Percentiles rank a stretch among this genome's conserved stretches.
Conservation (phyloP, 83 land plant genomes). For the Picea abies region DNA sequence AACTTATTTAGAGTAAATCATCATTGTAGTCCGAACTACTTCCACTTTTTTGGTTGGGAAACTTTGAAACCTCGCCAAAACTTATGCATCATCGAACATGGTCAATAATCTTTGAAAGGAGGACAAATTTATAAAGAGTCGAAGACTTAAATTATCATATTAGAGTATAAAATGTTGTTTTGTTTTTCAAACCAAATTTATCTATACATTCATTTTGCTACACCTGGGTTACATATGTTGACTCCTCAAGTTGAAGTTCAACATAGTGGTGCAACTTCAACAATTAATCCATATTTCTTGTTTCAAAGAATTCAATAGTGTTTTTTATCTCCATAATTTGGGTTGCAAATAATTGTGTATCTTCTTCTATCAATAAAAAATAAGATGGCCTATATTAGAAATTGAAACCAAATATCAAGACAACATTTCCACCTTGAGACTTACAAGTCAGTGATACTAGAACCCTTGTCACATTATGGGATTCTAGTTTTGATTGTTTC, state of each 20-base stretch:
- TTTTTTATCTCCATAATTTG: slow-evolving; percentile 45
- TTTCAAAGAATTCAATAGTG: slow-evolving; percentile 39
- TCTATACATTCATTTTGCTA: background rate
- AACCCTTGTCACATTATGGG: background rate
- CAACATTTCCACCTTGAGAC: background rate
- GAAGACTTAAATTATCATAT: background rate
- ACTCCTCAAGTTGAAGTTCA: slow-evolving; percentile 47
- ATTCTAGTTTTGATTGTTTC: background rate
- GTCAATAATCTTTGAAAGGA: background rate
- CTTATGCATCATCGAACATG: slow-evolving; percentile 29
- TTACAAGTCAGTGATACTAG: background rate
- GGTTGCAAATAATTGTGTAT: slow-evolving; percentile 43
- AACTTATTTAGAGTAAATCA: slow-evolving; percentile 41
- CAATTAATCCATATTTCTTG: slow-evolving; percentile 59
- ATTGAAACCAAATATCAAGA: slow-evolving; percentile 19
- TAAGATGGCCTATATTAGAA: slow-evolving; percentile 48
- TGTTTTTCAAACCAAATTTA: background rate
- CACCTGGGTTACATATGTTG: slow-evolving; percentile 72
- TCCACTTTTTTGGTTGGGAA: slow-evolving; percentile 68
- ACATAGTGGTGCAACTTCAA: slow-evolving; percentile 48
- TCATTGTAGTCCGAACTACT: slow-evolving; percentile 49
- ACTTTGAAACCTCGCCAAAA: slow-evolving; percentile 63
- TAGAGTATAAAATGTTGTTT: background rate
- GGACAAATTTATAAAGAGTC: no score
- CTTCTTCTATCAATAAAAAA: slow-evolving; percentile 62